Percentiles rank a stretch among this genome's conserved stretches.
These are phyloP conservation scores for Conringia planisiliqua DNA, from an alignment of 345 rosid genomes.

Conservation along the genomic window DNA sequence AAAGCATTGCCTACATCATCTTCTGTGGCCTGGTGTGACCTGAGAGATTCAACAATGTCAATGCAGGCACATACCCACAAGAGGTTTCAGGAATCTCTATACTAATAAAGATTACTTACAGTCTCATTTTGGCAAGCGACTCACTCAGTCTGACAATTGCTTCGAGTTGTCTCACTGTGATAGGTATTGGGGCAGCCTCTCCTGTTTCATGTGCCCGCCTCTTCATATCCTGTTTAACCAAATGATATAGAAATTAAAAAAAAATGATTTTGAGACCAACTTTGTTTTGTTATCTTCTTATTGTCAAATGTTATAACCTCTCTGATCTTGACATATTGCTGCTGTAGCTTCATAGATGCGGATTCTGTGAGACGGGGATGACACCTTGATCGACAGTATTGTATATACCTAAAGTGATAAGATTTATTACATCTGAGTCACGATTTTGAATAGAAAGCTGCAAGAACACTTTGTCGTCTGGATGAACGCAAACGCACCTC, in stretches of 20 bases:
- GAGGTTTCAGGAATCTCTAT: neutral
- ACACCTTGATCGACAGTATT: conserved; percentile 78
- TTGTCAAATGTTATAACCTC: conserved; percentile 40
- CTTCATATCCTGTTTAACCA: conserved; percentile 69
- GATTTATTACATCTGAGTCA: conserved; percentile 14
- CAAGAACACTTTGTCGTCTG: neutral
- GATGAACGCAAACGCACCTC: conserved; percentile 43
- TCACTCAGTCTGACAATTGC: conserved; percentile 90
- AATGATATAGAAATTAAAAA: neutral
- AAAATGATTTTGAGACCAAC: neutral
- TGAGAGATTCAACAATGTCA: conserved; percentile 23
- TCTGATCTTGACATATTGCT: conserved; percentile 79
- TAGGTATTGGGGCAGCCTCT: conserved; percentile 79
- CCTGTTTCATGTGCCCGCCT: conserved; percentile 94
- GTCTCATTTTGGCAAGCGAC: conserved; percentile 90
- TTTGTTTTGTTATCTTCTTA: neutral
- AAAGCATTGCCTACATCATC: conserved; percentile 83
- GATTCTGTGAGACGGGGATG: conserved; percentile 81
- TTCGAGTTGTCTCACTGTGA: conserved; percentile 94
- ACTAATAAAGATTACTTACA: conserved; percentile 49
- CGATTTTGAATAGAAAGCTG: neutral
- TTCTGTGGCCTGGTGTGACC: conserved; percentile 86
- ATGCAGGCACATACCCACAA: neutral
- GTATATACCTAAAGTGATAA: conserved; percentile 57
- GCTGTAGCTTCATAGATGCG: conserved; percentile 68